phyloP scores from a whole-genome alignment of 2,329 filamentous ascomycete species.

The Torrubiellomyces zombiae region DNA sequence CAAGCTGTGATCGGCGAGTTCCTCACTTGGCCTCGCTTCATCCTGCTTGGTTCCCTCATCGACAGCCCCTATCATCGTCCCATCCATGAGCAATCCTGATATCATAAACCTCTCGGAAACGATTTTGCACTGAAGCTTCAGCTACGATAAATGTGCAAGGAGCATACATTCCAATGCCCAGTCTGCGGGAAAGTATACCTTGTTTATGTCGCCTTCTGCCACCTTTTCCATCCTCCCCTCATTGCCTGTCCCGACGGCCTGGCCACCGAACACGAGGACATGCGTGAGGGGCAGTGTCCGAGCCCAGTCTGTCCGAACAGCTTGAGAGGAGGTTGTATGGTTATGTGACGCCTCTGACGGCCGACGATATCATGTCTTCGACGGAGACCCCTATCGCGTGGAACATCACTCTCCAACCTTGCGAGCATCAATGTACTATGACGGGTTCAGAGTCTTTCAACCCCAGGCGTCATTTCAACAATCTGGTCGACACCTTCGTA shows the following conservation, averaged over 20 bases:
- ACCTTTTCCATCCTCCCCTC: slow-evolving; percentile 30
- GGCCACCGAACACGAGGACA: slow-evolving; percentile 21
- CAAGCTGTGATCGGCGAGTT: not conserved
- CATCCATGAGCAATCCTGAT: slow-evolving; percentile 3
- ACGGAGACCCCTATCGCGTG: not conserved
- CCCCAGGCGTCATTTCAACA: slow-evolving; percentile 48
- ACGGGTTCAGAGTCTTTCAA: slow-evolving; percentile 32
- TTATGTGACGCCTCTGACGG: slow-evolving; percentile 25
- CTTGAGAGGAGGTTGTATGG: slow-evolving; percentile 33
- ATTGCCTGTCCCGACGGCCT: slow-evolving; percentile 29
- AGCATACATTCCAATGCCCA: slow-evolving; percentile 39
- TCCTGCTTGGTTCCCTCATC: not conserved
- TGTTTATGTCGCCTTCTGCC: slow-evolving; percentile 40
- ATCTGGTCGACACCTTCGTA: slow-evolving; percentile 84
- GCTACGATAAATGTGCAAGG: slow-evolving; percentile 40
- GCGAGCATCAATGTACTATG: not conserved
- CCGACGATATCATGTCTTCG: not conserved
- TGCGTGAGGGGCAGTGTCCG: slow-evolving; percentile 38
- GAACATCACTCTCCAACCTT: no score
- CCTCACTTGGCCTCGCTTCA: slow-evolving; percentile 1
- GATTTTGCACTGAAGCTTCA: slow-evolving; percentile 2
- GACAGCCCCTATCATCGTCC: no score
- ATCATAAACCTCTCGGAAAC: slow-evolving; percentile 1
- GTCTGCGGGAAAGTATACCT: slow-evolving; percentile 44
- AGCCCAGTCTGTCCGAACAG: slow-evolving; percentile 44